phyloP scores from a whole-genome alignment of 179 eudicot species.

The Kewa caespitosa region DNA sequence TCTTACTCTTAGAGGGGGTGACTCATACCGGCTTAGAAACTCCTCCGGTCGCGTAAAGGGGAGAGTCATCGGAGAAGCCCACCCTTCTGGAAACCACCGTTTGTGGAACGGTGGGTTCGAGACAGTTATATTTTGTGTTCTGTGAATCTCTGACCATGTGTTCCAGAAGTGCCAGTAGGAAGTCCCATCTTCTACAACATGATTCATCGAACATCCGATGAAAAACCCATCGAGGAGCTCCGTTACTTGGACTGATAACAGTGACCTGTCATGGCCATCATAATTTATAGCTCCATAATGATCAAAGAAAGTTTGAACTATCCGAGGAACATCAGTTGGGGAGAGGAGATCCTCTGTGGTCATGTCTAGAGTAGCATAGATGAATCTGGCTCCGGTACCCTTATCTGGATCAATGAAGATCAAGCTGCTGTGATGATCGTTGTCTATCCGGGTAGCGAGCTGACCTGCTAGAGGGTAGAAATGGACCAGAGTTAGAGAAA shows the following conservation, averaged over 20 bases:
- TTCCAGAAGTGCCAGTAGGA: constrained; percentile 48
- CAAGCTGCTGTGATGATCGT: not conserved
- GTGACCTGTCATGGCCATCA: constrained; percentile 42
- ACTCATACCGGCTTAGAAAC: constrained; percentile 10
- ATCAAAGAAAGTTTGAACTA: constrained; percentile 42
- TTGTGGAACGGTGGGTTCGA: constrained; percentile 32
- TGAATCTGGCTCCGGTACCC: constrained; percentile 21
- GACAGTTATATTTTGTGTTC: not conserved
- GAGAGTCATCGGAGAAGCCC: constrained; percentile 26
- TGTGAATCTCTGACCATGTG: constrained; percentile 35
- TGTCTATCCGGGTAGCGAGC: constrained; percentile 7
- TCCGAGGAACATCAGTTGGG: constrained; percentile 17
- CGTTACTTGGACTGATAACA: constrained; percentile 29
- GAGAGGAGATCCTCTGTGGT: constrained; percentile 14
- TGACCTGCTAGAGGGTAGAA: constrained; percentile 27
- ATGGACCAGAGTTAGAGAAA: constrained; percentile 24
- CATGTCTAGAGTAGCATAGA: constrained; percentile 18
- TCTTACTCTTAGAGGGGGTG: constrained; percentile 11
- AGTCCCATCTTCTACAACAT: constrained; percentile 39
- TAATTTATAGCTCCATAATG: constrained; percentile 37
- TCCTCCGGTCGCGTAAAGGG: constrained; percentile 33
- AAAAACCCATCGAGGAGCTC: constrained; percentile 22
- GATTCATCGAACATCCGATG: constrained; percentile 34
- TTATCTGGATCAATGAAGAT: constrained; percentile 22
- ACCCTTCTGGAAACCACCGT: constrained; percentile 35